Evolutionary conservation across 2,329 filamentous ascomycete species (phyloP), one percentile per base, ranked within the genome.

Genomic region (Botrytis medusae): DNA sequence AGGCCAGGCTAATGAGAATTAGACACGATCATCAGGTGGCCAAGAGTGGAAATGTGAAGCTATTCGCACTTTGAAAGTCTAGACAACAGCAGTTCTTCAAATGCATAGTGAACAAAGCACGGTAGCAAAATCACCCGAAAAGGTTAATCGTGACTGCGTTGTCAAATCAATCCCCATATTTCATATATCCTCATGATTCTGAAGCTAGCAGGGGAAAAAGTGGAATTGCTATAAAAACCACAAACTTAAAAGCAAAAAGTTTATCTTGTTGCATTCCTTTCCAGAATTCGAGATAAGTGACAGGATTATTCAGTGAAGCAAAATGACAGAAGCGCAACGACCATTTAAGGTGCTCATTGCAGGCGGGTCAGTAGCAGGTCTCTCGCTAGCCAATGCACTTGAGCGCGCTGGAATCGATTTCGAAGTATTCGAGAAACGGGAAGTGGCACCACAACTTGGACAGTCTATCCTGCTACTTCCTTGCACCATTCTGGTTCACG

Each of bases 401-500:
- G 46, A 72, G 14, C 71, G 54, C 20, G 75, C 75, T 4, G 69
- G 70, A 14, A 78, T 79, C 54, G 59, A 77, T 48, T 79, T 75
- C 60, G 71, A 76, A 18, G 61, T 79, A 16, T 76, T 79, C 25
- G 78, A 79, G 73, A 72, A 73, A 6, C 70, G 76, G 12, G 73
- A 76, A 48, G 72, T 78, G 7, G 71, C 74, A 7, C 76, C 75
- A 8, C 74, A 78, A 29, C 44, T 76, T 16, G 78, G 78, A 4
- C 76, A 77, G 16, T 75, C 74, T 25, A 77, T 79, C 18, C 74
- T 74, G n/a, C 63, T 79, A 22, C 74, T 77, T 73, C 81, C 86
- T 0, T 82, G 84, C 40, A 84, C 84, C 1, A 73, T 80, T 12
- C 81, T 84, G 1, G 84, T 89, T 8, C 77, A 87, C 2, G 86